phyloP scores from a whole-genome alignment of 345 rosid species.

The Pistacia atlantica region DNA sequence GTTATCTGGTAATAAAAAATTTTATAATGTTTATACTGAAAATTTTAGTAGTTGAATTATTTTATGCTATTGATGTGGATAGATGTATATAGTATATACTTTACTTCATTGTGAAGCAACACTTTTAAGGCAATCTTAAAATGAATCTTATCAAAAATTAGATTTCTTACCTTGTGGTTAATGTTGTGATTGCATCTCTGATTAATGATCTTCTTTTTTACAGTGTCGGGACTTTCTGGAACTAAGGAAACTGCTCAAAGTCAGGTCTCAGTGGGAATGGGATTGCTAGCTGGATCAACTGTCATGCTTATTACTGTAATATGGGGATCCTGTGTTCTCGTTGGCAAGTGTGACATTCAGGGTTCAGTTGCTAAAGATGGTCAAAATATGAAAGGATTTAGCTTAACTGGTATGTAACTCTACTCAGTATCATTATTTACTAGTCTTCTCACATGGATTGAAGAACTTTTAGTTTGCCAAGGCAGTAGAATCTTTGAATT shows the following conservation, averaged over 20 bases:
- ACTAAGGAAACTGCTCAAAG: slow-evolving; percentile 65
- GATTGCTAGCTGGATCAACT: slow-evolving; percentile 85
- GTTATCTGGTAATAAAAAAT: too few relatives aligned
- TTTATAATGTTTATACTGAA: background rate
- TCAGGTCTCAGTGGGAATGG: slow-evolving; percentile 94
- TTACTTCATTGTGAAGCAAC: too few relatives aligned
- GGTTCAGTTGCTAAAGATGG: slow-evolving; percentile 51
- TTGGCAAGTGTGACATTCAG: slow-evolving; percentile 73
- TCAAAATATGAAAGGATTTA: slow-evolving; percentile 48
- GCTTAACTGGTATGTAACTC: slow-evolving; percentile 48
- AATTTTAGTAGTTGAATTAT: background rate
- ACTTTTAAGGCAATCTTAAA: background rate
- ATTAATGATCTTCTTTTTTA: background rate
- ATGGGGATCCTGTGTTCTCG: slow-evolving; percentile 80
- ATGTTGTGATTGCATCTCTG: background rate
- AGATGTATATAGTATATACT: background rate
- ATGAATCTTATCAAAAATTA: background rate
- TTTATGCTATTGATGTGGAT: background rate
- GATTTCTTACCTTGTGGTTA: background rate
- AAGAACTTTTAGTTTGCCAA: background rate
- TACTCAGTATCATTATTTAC: background rate
- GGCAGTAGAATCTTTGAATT: background rate
- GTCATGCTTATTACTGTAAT: slow-evolving; percentile 83
- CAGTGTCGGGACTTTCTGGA: slow-evolving; percentile 92
- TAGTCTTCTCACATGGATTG: background rate